Percentiles rank a stretch among this genome's conserved stretches.
These are phyloP conservation scores for Acanthamoeba quina DNA, from an alignment of 208 protist genomes.

Conservation along the genomic window DNA sequence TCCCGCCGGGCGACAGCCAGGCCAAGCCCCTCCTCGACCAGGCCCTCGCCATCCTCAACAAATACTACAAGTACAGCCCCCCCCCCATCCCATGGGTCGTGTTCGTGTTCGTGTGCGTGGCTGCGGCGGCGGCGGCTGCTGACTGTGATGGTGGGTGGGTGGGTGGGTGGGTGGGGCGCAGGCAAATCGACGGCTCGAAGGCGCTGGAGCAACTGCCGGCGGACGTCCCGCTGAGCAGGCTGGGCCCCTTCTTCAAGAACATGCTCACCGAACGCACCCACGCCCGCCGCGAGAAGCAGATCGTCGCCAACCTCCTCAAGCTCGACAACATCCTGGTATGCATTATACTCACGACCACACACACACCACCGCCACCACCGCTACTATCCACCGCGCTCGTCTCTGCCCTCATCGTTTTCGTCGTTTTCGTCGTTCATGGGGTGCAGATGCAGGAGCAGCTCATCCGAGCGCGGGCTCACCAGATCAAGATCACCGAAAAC, in stretches of 20 bases:
- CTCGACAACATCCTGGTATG: conserved; percentile 80
- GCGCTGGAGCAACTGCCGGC: conserved; percentile 80
- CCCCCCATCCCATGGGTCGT: background rate
- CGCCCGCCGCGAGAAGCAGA: conserved; percentile 75
- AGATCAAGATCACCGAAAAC: conserved; percentile 83
- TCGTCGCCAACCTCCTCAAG: conserved; percentile 82
- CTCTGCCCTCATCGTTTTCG: too few relatives aligned
- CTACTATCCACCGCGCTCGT: too few relatives aligned
- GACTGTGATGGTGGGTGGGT: too few relatives aligned
- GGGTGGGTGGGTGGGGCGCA: too few relatives aligned
- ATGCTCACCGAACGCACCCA: conserved; percentile 81
- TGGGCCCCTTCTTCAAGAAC: conserved; percentile 70
- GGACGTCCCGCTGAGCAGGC: conserved; percentile 66
- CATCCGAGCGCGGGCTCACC: conserved; percentile 58
- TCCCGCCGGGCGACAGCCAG: background rate
- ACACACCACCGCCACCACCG: background rate
- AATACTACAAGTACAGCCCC: conserved; percentile 74
- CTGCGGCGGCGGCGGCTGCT: too few relatives aligned
- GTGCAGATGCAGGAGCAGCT: conserved; percentile 78
- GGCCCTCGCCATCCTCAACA: conserved; percentile 81
- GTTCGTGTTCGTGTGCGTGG: too few relatives aligned
- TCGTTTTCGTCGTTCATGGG: background rate
- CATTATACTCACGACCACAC: too few relatives aligned
- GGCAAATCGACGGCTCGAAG: conserved; percentile 82
- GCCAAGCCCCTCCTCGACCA: conserved; percentile 75